Base-by-base conservation (phyloP, 352 stramenopile genomes). In the Globisporangium nagaii region DNA sequence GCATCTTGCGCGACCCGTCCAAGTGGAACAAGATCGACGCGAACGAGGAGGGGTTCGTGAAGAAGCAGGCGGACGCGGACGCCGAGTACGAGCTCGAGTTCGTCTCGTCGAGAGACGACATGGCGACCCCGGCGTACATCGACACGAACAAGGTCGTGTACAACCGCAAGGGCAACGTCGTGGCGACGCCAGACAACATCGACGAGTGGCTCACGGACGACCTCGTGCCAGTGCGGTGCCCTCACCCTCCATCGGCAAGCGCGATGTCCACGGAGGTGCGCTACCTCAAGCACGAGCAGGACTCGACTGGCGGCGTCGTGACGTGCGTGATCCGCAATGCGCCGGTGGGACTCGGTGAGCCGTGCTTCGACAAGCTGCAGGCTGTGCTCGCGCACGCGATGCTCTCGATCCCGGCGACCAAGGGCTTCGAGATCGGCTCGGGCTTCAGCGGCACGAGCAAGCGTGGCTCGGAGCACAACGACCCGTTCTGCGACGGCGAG, bases 311-410 rank as follows among this genome's bases (percentile, higher is more conserved):
- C 28, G 96, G 97, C 28, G 94, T 98, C 10, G 93, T 99, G 11
- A 98, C 96, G 24, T 98, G 96, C 55, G 89, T 99, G 32, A 97
- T 96, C 46, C 82, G 95, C 46, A 98, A 99, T 63, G 96, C 98
- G 19, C 96, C 96, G 0, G 87, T 97, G 19, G 96, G 97, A 46
- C 68, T 99, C 8, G 97, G 97, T n/a, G 86, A 97, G 59, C 97
- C 97, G 17, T 98, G 98, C 53, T 99, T 99, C 73, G 97, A 99
- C 80, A 99, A 99, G 81, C 81, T 99, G 31, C 96, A 99, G 68
- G 97, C 97, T 15, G 83, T 98, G 53, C 75, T 99, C 35, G 97
- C 97, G 30, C 98, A 99, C 74, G 97, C 96, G 30, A 99, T 98
- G 80, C 93, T 99, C 71, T 99, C 95, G 30, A 97, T 99, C 62